Percentiles rank a stretch among this genome's conserved stretches.
Conservation (phyloP, 1,284 basidiomycete genomes). For the Austroboletus novae-zelandiae region DNA sequence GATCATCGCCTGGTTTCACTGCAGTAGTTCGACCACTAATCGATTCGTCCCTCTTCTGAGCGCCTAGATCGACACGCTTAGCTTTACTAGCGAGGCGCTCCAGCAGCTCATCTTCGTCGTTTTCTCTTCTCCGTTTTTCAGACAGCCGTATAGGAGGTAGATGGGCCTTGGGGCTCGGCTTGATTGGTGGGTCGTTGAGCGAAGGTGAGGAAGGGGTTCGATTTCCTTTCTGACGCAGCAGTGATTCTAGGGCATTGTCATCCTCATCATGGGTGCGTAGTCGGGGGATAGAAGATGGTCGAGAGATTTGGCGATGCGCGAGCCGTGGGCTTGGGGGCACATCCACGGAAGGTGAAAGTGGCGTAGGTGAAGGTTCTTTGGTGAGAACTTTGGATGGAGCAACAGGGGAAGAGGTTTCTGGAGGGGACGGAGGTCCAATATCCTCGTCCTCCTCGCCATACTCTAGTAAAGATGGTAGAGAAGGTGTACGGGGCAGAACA, state of each 20-base stretch:
- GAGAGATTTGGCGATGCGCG: constrained; percentile 40
- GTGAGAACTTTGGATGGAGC: constrained; percentile 7
- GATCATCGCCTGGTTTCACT: constrained; percentile 56
- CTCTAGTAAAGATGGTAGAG: constrained; percentile 62
- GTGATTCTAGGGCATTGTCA: constrained; percentile 52
- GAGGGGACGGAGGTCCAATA: constrained; percentile 17
- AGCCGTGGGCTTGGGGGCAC: constrained; percentile 40
- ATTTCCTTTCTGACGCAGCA: constrained; percentile 43
- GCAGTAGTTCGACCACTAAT: constrained; percentile 25
- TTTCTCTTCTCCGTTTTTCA: constrained; percentile 72
- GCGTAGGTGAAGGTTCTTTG: constrained; percentile 14
- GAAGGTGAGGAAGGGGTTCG: constrained; percentile 43
- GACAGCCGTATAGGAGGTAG: constrained; percentile 46
- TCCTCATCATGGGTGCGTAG: constrained; percentile 40
- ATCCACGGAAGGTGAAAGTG: constrained; percentile 28
- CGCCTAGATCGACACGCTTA: constrained; percentile 48
- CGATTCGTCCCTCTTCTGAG: constrained; percentile 35
- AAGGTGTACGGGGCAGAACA: constrained; percentile 43
- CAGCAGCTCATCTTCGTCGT: constrained; percentile 67
- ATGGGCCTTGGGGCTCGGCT: constrained; percentile 36
- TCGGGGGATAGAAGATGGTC: constrained; percentile 38
- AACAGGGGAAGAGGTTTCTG: constrained; percentile 12
- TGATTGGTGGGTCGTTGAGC: constrained; percentile 31
- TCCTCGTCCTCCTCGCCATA: constrained; percentile 56
- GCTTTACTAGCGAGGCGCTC: constrained; percentile 54